Conservation (phyloP, 148 eudicot genomes). For the Fallopia convolvulus region DNA sequence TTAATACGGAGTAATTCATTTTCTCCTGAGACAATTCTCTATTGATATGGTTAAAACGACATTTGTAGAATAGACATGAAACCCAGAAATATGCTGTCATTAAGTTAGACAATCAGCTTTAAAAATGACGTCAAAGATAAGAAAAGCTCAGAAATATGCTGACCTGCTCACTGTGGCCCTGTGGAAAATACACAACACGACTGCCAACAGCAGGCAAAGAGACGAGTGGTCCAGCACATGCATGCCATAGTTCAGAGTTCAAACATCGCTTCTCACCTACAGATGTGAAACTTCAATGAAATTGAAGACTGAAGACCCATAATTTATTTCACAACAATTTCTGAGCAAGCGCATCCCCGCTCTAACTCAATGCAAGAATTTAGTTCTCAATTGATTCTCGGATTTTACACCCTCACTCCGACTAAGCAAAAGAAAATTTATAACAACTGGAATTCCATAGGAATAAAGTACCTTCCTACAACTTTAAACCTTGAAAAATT, state of each 20-base stretch:
- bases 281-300: conserved; percentile 10
- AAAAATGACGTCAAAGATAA: neutral
- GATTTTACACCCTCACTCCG: too few relatives aligned
- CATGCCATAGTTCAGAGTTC: conserved; percentile 72
- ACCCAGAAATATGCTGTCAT: neutral
- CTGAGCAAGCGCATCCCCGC: neutral
- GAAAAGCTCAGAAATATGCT: conserved; percentile 8
- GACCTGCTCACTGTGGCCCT: conserved; percentile 69
- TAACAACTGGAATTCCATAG: neutral
- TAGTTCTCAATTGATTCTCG: neutral
- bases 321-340: neutral
- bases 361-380: neutral
- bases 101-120: neutral
- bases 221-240: conserved; percentile 70
- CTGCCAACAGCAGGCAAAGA: conserved; percentile 52
- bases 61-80: neutral
- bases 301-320: neutral
- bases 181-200: conserved; percentile 62
- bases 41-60: neutral
- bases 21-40: neutral
- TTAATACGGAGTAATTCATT: neutral
- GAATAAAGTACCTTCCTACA: neutral
- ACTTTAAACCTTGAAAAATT: neutral
- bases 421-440: neutral
- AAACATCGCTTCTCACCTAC: conserved; percentile 47